These are phyloP conservation scores for Draba incana DNA, from an alignment of 345 rosid species.

Conservation along the genomic window DNA sequence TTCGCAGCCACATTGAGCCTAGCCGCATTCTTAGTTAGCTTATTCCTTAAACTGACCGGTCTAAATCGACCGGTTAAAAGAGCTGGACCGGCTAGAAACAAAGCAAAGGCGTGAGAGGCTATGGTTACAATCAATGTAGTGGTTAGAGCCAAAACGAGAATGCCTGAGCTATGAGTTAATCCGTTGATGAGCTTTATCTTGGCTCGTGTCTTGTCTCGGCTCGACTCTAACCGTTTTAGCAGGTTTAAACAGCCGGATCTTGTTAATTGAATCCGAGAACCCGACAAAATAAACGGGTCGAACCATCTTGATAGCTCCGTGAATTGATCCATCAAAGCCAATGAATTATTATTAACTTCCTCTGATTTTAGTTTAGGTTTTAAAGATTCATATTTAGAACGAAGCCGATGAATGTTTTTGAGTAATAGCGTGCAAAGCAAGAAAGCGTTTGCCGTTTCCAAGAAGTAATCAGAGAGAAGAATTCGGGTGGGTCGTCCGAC, in stretches of 20 bases:
- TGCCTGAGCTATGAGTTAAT: slow-evolving; percentile 59
- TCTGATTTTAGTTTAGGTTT: slow-evolving; percentile 38
- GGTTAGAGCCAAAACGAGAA: slow-evolving; percentile 61
- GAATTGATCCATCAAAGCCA: slow-evolving; percentile 26
- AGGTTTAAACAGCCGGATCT: slow-evolving; percentile 49
- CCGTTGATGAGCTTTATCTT: slow-evolving; percentile 45
- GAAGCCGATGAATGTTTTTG: slow-evolving; percentile 53
- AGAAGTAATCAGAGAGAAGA: slow-evolving; percentile 57
- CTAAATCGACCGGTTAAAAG: slow-evolving; percentile 46
- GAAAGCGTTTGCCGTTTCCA: slow-evolving; percentile 65
- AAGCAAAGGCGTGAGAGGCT: slow-evolving; percentile 71
- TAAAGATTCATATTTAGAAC: slow-evolving; percentile 44
- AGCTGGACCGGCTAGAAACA: slow-evolving; percentile 66
- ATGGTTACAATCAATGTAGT: slow-evolving; percentile 59
- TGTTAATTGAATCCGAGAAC: slow-evolving; percentile 42
- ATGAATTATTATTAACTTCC: not conserved
- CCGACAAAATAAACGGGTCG: slow-evolving; percentile 44
- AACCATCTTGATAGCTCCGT: slow-evolving; percentile 40
- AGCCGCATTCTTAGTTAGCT: slow-evolving; percentile 46
- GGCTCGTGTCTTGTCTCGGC: slow-evolving; percentile 52
- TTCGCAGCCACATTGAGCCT: slow-evolving; percentile 77
- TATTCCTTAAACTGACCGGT: slow-evolving; percentile 46
- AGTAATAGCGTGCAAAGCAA: slow-evolving; percentile 56
- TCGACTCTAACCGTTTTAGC: slow-evolving; percentile 58
- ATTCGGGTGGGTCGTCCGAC: slow-evolving; percentile 36